A percentile compares a stretch with the other conserved stretches of the same genome.
These are phyloP conservation scores for Collybia sp. DNA, from an alignment of 768 basidiomycete species.

Conservation along the genomic window DNA sequence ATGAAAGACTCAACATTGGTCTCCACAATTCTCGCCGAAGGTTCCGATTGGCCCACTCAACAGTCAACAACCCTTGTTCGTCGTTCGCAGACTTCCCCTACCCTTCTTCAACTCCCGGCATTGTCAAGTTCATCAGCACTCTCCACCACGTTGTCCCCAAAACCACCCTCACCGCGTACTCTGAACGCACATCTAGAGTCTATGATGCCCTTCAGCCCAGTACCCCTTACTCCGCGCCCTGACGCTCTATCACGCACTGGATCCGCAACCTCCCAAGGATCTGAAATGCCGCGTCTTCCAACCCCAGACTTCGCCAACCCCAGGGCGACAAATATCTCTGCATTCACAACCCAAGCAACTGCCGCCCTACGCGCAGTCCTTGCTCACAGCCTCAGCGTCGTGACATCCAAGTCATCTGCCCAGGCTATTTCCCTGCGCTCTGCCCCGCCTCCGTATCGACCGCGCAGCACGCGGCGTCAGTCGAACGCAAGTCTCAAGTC, in stretches of 20 bases:
- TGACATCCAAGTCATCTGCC: conserved; percentile 7
- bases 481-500: conserved; percentile 11
- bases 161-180: no score
- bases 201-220: conserved; percentile 3
- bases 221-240: conserved; percentile 12
- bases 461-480: conserved; percentile 9
- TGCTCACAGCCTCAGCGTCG: conserved; percentile 12
- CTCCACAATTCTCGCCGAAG: no score
- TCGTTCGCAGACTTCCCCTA: no score
- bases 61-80: no score
- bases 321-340: background rate
- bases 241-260: conserved; percentile 5
- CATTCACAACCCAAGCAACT: background rate
- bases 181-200: background rate
- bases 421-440: conserved; percentile 6
- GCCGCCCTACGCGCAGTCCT: conserved; percentile 10
- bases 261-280: conserved; percentile 3
- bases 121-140: no score
- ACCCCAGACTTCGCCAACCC: conserved; percentile 13
- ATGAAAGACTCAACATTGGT: no score
- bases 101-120: no score
- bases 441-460: conserved; percentile 2
- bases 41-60: no score
- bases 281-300: conserved; percentile 11
- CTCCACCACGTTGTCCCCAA: no score